A percentile compares a stretch with the other conserved stretches of the same genome.
phyloP scores from a whole-genome alignment of 495 filamentous ascomycete species.

The Aspergillus biplanus region DNA sequence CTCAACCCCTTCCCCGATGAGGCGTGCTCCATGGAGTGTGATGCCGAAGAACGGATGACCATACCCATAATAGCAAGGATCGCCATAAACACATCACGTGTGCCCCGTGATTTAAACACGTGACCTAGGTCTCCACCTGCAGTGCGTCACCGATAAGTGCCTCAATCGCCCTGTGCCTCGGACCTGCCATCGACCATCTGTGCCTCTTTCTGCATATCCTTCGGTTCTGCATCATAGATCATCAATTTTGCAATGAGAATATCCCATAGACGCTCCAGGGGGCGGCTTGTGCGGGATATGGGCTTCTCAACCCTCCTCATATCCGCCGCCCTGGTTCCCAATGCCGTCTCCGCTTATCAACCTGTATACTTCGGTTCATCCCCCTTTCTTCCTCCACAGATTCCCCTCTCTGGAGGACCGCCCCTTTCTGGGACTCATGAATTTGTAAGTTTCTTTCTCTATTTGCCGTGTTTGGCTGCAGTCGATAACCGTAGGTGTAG shows the following conservation, averaged over 20 bases:
- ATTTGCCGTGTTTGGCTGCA: neutral
- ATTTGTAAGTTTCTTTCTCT: conserved; percentile 37
- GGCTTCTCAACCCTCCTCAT: conserved; percentile 26
- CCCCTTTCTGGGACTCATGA: conserved; percentile 33
- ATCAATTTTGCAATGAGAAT: conserved; percentile 22
- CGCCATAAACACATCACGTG: too few relatives aligned
- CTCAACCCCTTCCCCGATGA: too few relatives aligned
- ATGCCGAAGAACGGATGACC: too few relatives aligned
- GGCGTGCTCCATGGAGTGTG: too few relatives aligned
- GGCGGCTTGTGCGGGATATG: conserved; percentile 19
- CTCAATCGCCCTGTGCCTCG: conserved; percentile 12
- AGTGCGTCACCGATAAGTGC: conserved; percentile 37
- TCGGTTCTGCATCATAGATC: conserved; percentile 25
- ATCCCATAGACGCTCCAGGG: conserved; percentile 16
- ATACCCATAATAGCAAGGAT: too few relatives aligned
- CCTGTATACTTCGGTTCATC: conserved; percentile 37
- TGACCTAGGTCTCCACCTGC: conserved; percentile 24
- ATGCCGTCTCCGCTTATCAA: conserved; percentile 32
- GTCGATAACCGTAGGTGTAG: conserved; percentile 44
- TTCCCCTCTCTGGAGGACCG: conserved; percentile 30
- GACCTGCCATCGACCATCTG: conserved; percentile 11
- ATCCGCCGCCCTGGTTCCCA: conserved; percentile 28
- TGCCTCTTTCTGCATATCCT: conserved; percentile 21
- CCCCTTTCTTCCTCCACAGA: conserved; percentile 39
- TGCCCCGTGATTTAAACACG: neutral